These are phyloP conservation scores for Ambrosia artemisiifolia DNA, from an alignment of 129 eudicot species.

Conservation along the genomic window DNA sequence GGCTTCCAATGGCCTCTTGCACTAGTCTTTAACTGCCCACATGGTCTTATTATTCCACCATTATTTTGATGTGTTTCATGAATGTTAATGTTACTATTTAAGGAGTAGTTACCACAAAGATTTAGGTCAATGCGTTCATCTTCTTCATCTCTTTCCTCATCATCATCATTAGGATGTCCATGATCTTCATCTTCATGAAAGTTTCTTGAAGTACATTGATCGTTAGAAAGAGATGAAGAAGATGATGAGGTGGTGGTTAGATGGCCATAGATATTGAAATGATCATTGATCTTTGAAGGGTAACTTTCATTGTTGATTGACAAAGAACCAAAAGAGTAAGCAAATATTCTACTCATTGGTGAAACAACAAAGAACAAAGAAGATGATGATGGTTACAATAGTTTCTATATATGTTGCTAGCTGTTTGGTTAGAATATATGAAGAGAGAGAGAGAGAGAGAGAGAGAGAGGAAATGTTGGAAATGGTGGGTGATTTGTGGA, in stretches of 20 bases:
- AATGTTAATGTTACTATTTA: conserved; percentile 5
- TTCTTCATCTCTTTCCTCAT: background rate
- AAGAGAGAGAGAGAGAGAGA: conserved; percentile 10
- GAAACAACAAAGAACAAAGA: conserved; percentile 1
- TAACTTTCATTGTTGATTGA: conserved; percentile 23
- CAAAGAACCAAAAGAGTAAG: conserved; percentile 32
- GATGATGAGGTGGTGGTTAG: conserved; percentile 24
- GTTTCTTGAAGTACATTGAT: conserved; percentile 18
- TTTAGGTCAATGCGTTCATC: conserved; percentile 12
- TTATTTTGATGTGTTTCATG: background rate
- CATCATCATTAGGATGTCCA: conserved; percentile 9
- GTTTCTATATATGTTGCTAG: conserved; percentile 13
- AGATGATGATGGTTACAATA: conserved; percentile 12
- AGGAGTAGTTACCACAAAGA: conserved; percentile 16
- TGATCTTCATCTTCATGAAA: conserved; percentile 24
- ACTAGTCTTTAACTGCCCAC: conserved; percentile 26
- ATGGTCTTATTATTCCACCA: conserved; percentile 1
- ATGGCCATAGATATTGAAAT: conserved; percentile 7
- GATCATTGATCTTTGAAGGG: conserved; percentile 24
- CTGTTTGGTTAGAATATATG: background rate
- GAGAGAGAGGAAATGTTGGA: conserved; percentile 11
- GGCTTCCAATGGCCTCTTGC: conserved; percentile 74
- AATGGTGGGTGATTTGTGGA: conserved; percentile 17
- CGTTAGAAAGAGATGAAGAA: conserved; percentile 20
- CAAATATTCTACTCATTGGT: conserved; percentile 22